These are phyloP conservation scores for Elasticomyces elasticus DNA, from an alignment of 495 filamentous ascomycete genomes.

Conservation along the genomic window DNA sequence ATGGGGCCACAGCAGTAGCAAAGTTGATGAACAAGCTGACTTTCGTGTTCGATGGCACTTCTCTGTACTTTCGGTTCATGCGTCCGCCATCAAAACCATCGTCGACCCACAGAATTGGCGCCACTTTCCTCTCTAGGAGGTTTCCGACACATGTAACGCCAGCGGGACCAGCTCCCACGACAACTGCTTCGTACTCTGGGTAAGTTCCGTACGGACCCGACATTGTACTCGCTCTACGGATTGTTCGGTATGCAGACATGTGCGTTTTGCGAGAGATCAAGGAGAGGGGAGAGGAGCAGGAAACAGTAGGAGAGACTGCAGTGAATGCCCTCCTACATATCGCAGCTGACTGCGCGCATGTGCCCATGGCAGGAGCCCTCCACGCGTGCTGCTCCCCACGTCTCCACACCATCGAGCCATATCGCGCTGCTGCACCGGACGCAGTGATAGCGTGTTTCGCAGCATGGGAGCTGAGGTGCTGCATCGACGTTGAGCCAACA, in stretches of 20 bases:
- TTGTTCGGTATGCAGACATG: not conserved
- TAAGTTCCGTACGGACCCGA: not conserved
- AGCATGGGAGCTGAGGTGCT: not conserved
- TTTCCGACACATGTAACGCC: constrained; percentile 20
- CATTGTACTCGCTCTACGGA: not conserved
- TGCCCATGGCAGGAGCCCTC: not conserved
- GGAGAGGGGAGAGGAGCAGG: not conserved
- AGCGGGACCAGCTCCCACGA: constrained; percentile 20
- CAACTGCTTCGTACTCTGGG: constrained; percentile 15
- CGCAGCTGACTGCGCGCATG: not conserved
- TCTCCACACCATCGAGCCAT: not conserved
- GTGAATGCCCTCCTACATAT: not conserved
- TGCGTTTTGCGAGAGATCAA: not conserved
- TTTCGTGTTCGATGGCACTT: constrained; percentile 22
- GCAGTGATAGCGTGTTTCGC: not conserved
- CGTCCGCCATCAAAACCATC: constrained; percentile 17
- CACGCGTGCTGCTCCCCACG: not conserved
- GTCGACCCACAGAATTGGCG: constrained; percentile 22
- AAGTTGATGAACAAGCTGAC: constrained; percentile 18
- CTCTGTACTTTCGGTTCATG: constrained; percentile 17
- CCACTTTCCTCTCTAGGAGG: constrained; percentile 14
- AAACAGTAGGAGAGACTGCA: not conserved
- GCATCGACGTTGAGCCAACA: not conserved
- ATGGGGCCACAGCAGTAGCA: constrained; percentile 15
- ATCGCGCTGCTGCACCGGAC: not conserved